Evolutionary conservation across 2,329 filamentous ascomycete genomes (phyloP).

Genomic region (Elsinoe perseae): DNA sequence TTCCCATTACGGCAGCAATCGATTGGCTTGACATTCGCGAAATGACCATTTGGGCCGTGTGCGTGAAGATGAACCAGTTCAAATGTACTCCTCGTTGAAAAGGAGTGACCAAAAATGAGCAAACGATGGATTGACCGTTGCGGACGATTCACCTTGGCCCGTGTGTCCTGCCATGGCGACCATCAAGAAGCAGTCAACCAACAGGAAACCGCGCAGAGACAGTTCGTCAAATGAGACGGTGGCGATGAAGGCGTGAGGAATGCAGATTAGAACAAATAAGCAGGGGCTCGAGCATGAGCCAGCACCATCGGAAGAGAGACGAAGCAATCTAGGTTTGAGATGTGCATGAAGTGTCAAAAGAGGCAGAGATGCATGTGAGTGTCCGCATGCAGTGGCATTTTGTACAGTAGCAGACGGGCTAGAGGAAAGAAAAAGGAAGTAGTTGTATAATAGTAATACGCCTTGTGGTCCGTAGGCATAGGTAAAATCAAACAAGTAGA

Average conservation of each 20-base stretch:
- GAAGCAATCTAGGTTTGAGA: conserved; percentile 11
- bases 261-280: conserved; percentile 5
- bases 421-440: background rate
- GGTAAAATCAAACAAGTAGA: conserved; percentile 5
- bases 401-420: background rate
- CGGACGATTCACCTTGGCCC: background rate
- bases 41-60: background rate
- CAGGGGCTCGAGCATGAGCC: background rate
- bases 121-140: conserved; percentile 5
- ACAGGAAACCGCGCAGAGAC: too few species aligned
- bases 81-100: conserved; percentile 1
- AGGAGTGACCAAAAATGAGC: conserved; percentile 13
- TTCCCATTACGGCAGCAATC: background rate
- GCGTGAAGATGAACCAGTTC: conserved; percentile 3
- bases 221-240: background rate
- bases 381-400: background rate
- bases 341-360: background rate
- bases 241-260: background rate
- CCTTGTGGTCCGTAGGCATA: background rate
- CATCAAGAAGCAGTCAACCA: background rate
- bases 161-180: conserved; percentile 10
- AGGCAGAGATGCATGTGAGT: background rate
- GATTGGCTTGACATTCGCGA: conserved; percentile 3
- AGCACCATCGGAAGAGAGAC: background rate
- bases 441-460: background rate